phyloP scores from a whole-genome alignment of 202 grass and related monocot species.

The Eragrostis tef region DNA sequence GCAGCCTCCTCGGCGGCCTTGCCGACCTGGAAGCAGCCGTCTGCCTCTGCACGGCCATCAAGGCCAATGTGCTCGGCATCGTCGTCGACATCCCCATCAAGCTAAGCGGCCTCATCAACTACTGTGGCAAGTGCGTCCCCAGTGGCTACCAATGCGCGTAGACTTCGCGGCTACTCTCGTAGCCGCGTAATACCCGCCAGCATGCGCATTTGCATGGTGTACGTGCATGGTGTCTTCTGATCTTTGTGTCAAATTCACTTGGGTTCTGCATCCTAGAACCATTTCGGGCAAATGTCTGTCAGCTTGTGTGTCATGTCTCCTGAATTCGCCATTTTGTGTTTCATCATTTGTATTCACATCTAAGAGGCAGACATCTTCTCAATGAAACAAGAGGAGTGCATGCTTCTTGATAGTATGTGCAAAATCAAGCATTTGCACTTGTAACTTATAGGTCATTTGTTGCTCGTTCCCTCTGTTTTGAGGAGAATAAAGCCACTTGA shows the following conservation, averaged over 20 bases:
- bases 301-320: not conserved
- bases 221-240: slow-evolving; percentile 9
- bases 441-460: slow-evolving; percentile 9
- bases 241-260: not conserved
- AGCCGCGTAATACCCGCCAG: not conserved
- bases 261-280: slow-evolving; percentile 36
- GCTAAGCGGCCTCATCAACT: slow-evolving; percentile 74
- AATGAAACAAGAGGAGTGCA: slow-evolving; percentile 1
- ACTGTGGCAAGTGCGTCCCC: slow-evolving; percentile 74
- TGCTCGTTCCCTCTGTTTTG: not conserved
- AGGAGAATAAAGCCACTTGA: slow-evolving; percentile 23
- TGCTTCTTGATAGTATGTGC: slow-evolving; percentile 4
- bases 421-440: slow-evolving; percentile 3
- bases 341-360: not conserved
- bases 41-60: slow-evolving; percentile 77
- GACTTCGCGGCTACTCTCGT: not conserved
- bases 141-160: slow-evolving; percentile 56
- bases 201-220: slow-evolving; percentile 19
- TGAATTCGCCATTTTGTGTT: not conserved
- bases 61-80: slow-evolving; percentile 65
- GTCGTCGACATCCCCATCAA: slow-evolving; percentile 60
- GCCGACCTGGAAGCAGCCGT: slow-evolving; percentile 62
- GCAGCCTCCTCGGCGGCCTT: slow-evolving; percentile 59
- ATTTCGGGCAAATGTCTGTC: not conserved
- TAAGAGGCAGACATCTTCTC: slow-evolving; percentile 5